Conservation (phyloP, 192 early-diverging fungal species). For the Backusella parvicylindrica region DNA sequence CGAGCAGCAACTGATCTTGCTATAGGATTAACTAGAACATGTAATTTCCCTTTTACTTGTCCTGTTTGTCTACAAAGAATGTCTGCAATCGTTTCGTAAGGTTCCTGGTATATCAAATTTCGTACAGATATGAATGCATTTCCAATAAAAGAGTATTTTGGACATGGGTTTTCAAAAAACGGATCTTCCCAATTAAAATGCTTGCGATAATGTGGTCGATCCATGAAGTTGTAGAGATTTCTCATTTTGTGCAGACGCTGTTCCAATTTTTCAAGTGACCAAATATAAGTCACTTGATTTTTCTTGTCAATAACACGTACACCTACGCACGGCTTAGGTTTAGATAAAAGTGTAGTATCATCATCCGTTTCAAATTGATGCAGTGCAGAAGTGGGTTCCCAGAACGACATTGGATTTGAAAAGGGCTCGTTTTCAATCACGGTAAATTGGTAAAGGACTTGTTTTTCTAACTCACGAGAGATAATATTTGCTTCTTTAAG, state of each 20-base stretch:
- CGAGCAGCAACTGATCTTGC: constrained; percentile 13
- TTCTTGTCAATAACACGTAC: constrained; percentile 54
- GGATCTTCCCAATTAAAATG: constrained; percentile 62
- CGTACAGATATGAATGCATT: constrained; percentile 39
- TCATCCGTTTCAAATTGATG: constrained; percentile 49
- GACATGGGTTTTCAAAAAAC: constrained; percentile 56
- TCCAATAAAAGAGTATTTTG: constrained; percentile 53
- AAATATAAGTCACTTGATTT: constrained; percentile 48
- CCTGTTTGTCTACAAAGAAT: constrained; percentile 48
- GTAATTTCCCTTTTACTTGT: constrained; percentile 32
- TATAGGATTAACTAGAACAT: constrained; percentile 40
- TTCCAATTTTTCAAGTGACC: constrained; percentile 40
- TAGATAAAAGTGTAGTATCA: constrained; percentile 35
- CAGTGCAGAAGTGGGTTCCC: constrained; percentile 46
- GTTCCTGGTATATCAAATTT: constrained; percentile 39
- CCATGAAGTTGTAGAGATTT: constrained; percentile 55
- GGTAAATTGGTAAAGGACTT: constrained; percentile 81
- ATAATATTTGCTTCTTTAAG: constrained; percentile 93
- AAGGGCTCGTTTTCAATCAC: constrained; percentile 60
- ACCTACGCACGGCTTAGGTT: constrained; percentile 49
- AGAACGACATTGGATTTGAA: constrained; percentile 46
- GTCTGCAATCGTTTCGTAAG: constrained; percentile 35
- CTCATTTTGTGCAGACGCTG: constrained; percentile 35
- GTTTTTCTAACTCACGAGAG: constrained; percentile 73
- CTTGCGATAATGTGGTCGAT: constrained; percentile 53